A percentile compares a stretch with the other conserved stretches of the same genome.
phyloP scores from a whole-genome alignment of 106 monocot genomes.

The Dioscorea zingiberensis region DNA sequence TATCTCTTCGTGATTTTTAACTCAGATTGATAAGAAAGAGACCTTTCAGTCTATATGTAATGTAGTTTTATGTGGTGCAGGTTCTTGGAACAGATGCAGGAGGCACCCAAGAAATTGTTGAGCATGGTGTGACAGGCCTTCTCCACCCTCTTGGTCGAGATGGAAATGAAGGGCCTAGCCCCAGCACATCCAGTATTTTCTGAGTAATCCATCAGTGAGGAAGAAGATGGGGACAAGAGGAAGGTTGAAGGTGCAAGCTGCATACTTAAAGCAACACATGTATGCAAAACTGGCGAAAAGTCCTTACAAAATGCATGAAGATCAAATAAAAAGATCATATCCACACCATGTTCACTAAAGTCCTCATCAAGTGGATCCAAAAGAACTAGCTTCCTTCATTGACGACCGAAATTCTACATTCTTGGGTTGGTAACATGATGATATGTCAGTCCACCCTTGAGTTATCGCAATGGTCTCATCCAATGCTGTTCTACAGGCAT shows the following conservation, averaged over 20 bases:
- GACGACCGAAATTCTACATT: too few species aligned
- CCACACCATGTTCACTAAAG: too few species aligned
- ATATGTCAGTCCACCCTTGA: too few species aligned
- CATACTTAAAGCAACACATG: constrained; percentile 65
- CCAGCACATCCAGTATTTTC: constrained; percentile 54
- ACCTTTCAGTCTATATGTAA: background rate
- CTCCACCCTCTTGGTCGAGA: constrained; percentile 73
- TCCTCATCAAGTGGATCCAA: too few species aligned
- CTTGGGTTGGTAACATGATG: too few species aligned
- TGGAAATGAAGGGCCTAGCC: constrained; percentile 38
- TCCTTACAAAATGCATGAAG: constrained; percentile 64
- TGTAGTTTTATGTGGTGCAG: constrained; percentile 17
- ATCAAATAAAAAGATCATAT: constrained; percentile 24
- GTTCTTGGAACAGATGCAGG: constrained; percentile 93
- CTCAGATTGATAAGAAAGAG: background rate
- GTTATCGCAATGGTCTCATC: too few species aligned
- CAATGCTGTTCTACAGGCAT: too few species aligned
- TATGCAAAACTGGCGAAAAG: constrained; percentile 58
- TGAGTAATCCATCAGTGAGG: constrained; percentile 39
- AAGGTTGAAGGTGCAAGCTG: constrained; percentile 41
- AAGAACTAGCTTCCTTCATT: constrained; percentile 36
- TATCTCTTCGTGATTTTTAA: background rate
- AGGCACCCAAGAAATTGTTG: constrained; percentile 77
- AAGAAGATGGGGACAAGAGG: constrained; percentile 66
- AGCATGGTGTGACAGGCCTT: constrained; percentile 76